Evolutionary conservation across 768 basidiomycete species (phyloP), one percentile per base, ranked within the genome.

Genomic region (Rickenella mellea): DNA sequence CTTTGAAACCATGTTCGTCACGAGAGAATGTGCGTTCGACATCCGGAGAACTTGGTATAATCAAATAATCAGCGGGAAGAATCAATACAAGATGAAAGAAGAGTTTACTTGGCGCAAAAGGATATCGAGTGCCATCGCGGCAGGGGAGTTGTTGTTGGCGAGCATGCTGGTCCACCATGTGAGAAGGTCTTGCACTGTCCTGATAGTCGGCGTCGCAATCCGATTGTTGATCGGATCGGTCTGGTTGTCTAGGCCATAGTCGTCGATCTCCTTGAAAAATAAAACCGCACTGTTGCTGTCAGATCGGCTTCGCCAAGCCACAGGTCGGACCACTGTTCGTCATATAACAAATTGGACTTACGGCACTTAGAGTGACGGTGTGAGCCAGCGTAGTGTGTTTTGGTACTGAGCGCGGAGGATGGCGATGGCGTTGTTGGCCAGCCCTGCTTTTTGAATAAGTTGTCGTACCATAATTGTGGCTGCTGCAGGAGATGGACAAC

Each of bases 11-110:
- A 50, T 54, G 50, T 4, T 55, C 55, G 24, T 59, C 55, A 8
- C 42, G 38, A 6, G 55, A 61, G 44, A 63, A 61, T 2, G 55
- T 48, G 6, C 50, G 46, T 40, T 63, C 57, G 27, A 56, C 55
- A 43, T 59, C 54, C 10, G 54, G 55, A 4, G 59, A 61, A 0
- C 44, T 53, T 0, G 54, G 58, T 62, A 47, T 11, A 29, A 10
- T 36, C 27, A 30, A 4, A n/a, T n/a, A 8, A 38, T n/a, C n/a
- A n/a, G n/a, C n/a, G n/a, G n/a, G n/a, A n/a, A n/a, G 29, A 11
- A 11, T 7, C 15, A 21, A 5, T 41, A 7, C 31, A 4, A 4
- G 5, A n/a, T 32, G n/a, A 32, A 7, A 7, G n/a, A 32, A 5
- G n/a, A 32, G 7, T 19, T 21, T 48, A 48, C 49, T 40, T 8